Conservation (phyloP, 208 protist genomes). For the Giardia duodenalis region DNA sequence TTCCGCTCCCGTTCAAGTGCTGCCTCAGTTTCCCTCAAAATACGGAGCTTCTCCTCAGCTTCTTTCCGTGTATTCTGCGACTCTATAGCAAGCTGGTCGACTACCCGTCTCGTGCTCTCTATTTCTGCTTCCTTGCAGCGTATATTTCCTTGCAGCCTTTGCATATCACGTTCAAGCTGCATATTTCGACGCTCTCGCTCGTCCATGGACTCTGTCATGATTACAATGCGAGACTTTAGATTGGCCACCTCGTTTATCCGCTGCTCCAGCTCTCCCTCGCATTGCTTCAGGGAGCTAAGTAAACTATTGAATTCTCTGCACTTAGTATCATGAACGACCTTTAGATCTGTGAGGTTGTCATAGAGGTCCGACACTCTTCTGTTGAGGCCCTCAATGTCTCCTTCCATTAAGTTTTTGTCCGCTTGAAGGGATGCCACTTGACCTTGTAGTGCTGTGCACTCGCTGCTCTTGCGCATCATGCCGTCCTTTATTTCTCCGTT, state of each 20-base stretch:
- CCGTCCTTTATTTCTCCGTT: background rate
- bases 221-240: background rate
- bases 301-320: background rate
- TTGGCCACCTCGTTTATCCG: background rate
- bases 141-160: background rate
- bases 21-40: background rate
- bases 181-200: background rate
- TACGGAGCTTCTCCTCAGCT: background rate
- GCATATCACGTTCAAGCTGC: background rate
- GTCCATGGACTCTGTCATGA: background rate
- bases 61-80: background rate
- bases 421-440: background rate
- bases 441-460: background rate
- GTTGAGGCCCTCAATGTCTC: background rate
- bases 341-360: background rate
- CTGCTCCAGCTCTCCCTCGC: background rate
- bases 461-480: background rate
- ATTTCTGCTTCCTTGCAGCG: background rate
- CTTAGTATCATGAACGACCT: background rate
- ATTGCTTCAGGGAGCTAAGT: background rate
- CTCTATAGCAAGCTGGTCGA: background rate
- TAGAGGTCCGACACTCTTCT: background rate
- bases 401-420: background rate
- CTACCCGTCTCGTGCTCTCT: background rate
- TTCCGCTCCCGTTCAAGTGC: background rate